These are phyloP conservation scores for Brachypodium distachyon DNA, from an alignment of 202 grass and related monocot species.

Conservation along the genomic window DNA sequence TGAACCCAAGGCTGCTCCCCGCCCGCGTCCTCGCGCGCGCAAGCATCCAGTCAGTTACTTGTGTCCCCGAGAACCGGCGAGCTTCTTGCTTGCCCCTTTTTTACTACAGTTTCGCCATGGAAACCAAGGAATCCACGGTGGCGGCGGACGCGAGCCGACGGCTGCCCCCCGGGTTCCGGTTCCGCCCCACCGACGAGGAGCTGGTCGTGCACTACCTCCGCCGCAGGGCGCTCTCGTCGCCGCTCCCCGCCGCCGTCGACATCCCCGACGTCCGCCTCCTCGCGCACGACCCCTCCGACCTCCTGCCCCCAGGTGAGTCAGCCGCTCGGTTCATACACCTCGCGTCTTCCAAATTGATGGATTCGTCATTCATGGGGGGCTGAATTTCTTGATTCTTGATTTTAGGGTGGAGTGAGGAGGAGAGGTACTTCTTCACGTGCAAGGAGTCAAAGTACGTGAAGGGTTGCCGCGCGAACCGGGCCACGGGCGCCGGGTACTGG, in stretches of 20 bases:
- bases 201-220: constrained; percentile 44
- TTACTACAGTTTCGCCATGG: background rate
- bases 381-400: background rate
- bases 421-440: constrained; percentile 52
- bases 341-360: background rate
- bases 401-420: constrained; percentile 30
- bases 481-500: constrained; percentile 61
- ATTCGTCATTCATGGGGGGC: background rate
- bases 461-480: constrained; percentile 33
- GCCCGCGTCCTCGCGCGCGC: background rate
- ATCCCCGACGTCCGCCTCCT: constrained; percentile 50
- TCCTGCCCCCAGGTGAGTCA: constrained; percentile 35
- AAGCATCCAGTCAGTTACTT: background rate
- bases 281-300: constrained; percentile 39
- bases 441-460: constrained; percentile 44
- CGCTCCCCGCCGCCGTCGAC: constrained; percentile 33
- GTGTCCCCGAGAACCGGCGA: too few relatives aligned
- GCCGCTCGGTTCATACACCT: background rate
- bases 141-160: background rate
- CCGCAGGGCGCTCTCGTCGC: constrained; percentile 11
- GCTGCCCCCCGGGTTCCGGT: constrained; percentile 46
- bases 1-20: background rate
- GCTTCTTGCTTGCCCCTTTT: background rate
- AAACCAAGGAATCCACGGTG: background rate
- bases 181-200: constrained; percentile 47